A percentile compares a stretch with the other conserved stretches of the same genome.
These are phyloP conservation scores for Giardia muris DNA, from an alignment of 208 protist species.

Conservation along the genomic window DNA sequence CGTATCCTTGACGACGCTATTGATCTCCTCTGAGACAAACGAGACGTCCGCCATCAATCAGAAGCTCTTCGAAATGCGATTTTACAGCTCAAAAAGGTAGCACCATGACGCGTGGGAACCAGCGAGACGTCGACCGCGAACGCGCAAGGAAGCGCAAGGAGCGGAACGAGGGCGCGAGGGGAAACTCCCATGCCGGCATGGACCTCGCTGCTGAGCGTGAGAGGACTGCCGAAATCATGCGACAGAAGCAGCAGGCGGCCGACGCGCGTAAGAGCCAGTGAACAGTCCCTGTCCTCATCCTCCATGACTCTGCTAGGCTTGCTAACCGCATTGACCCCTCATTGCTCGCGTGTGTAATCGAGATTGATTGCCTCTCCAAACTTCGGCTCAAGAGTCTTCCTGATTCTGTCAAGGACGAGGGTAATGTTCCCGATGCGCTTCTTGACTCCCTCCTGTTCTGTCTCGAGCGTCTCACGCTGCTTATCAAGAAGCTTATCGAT, in stretches of 20 bases:
- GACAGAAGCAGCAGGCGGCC: neutral
- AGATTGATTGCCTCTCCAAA: neutral
- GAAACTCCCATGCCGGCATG: neutral
- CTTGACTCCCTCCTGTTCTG: neutral
- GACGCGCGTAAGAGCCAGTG: neutral
- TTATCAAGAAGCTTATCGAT: neutral
- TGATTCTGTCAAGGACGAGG: neutral
- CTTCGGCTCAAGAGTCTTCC: neutral
- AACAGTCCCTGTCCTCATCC: no score
- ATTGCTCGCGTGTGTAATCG: neutral
- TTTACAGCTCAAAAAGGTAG: neutral
- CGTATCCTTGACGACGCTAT: slow-evolving; percentile 22
- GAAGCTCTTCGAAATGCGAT: neutral
- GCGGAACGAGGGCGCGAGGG: neutral
- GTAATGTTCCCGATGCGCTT: neutral
- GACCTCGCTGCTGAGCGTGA: neutral
- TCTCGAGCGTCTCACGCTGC: neutral
- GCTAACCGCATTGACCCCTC: no score
- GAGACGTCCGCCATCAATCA: neutral
- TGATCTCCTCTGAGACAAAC: slow-evolving; percentile 30
- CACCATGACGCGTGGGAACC: neutral
- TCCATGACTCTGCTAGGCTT: no score
- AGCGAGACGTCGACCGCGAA: neutral
- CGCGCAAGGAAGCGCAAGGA: neutral
- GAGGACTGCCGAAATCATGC: neutral